Base-by-base conservation (phyloP, 345 rosid genomes). In the Cardamine resedifolia region DNA sequence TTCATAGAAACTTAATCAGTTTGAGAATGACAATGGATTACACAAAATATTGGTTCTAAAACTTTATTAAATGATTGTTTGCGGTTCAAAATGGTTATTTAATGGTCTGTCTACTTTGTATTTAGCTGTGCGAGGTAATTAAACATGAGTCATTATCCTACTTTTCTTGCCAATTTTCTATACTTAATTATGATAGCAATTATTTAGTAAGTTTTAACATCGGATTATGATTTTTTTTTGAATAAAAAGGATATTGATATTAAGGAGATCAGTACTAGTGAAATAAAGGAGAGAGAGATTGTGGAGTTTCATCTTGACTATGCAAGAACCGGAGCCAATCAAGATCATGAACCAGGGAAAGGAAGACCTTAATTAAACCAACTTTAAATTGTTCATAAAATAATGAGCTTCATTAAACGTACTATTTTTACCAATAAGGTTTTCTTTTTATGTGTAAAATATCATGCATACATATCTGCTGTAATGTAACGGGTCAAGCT, bases 251-350 rank as follows among this genome's bases (percentile, higher is more conserved):
- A 47, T 20, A 3, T 21, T 12, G 64, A 53, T 38, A 19, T 44
- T 1, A 19, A 68, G 50, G 70, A 68, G 41, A n/a, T n/a, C n/a
- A 45, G 8, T 33, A 39, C 45, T 39, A 24, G 19, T 39, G 68
- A 65, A 30, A 31, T 49, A 43, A 58, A 64, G 38, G 76, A 64
- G 68, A 77, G 69, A 26, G 72, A 71, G 58, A 24, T 77, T 12
- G 30, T 65, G 68, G 77, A 65, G 73, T 71, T 71, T 71, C 80
- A 71, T 72, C 63, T 77, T 4, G 80, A 77, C 72, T 77, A 77
- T 51, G 80, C 76, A 71, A 71, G 77, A 77, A 77, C 80, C 5
- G 80, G 80, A 52, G 76, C 76, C 26, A 77, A 77, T 66, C 80
- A 77, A 66, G 77, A 71, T 71, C 80, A 77, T 31, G 80, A 77